Evolutionary conservation across 2,329 filamentous ascomycete species (phyloP).

Genomic region (Teratosphaeria epicoccoides): DNA sequence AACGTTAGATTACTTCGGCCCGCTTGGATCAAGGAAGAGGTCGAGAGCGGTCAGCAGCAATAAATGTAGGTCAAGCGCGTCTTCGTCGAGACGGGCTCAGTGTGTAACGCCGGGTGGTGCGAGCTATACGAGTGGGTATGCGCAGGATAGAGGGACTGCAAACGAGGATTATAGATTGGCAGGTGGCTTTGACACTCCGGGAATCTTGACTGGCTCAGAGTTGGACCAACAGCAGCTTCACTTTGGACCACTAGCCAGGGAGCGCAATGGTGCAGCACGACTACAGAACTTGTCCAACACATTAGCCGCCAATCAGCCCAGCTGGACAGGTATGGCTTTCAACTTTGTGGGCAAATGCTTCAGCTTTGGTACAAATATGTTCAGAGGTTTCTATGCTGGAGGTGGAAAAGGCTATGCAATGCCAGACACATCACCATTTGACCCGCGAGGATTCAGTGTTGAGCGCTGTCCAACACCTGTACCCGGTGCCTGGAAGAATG

Average conservation of each 20-base stretch:
- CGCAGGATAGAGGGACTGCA: constrained; percentile 35
- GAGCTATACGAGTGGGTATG: constrained; percentile 9
- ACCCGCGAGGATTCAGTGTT: background rate
- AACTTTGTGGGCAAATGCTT: constrained; percentile 65
- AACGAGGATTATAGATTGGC: constrained; percentile 43
- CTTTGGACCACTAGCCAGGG: constrained; percentile 23
- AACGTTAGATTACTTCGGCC: constrained; percentile 17
- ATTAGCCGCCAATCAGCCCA: constrained; percentile 6
- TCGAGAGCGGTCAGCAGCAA: constrained; percentile 16
- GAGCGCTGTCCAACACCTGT: constrained; percentile 33
- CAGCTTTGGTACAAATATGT: constrained; percentile 67
- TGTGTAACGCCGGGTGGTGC: constrained; percentile 14
- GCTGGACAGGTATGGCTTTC: constrained; percentile 50
- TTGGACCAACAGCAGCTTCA: constrained; percentile 21
- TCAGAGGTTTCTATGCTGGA: constrained; percentile 78
- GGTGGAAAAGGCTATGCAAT: constrained; percentile 57
- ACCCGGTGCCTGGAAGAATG: constrained; percentile 45
- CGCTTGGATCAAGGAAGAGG: constrained; percentile 21
- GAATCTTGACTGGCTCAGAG: constrained; percentile 27
- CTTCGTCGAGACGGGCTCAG: constrained; percentile 12
- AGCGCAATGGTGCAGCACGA: constrained; percentile 26
- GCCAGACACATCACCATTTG: constrained; percentile 3
- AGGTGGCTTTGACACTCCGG: constrained; percentile 40
- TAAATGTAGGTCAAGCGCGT: constrained; percentile 2
- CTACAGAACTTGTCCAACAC: constrained; percentile 8